Conservation (phyloP, 23 red algal genomes). For the Gracilaria domingensis region DNA sequence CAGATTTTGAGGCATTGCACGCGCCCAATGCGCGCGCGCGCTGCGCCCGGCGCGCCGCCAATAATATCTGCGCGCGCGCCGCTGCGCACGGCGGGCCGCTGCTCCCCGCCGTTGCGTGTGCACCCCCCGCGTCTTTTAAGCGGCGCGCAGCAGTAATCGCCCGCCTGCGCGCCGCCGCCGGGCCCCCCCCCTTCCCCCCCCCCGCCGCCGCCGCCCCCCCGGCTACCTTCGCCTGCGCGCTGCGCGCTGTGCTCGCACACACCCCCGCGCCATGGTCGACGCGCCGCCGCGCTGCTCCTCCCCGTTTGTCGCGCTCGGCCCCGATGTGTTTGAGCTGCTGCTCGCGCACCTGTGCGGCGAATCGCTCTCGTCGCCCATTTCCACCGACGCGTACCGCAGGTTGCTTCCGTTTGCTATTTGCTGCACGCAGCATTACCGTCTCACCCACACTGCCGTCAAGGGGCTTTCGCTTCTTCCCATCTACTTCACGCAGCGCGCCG, state of each 20-base stretch:
- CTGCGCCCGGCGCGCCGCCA: neutral
- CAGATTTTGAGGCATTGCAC: neutral
- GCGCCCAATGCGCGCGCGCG: neutral
- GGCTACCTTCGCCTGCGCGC: too few species aligned
- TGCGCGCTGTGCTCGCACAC: neutral
- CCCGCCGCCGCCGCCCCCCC: too few species aligned
- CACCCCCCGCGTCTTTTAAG: neutral
- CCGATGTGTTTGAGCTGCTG: slow-evolving; percentile 50
- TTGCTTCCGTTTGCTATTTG: slow-evolving; percentile 62
- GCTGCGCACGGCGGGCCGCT: neutral
- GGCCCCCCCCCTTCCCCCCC: too few species aligned
- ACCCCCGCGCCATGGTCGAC: neutral
- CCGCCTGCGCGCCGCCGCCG: too few species aligned
- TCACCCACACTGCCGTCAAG: neutral
- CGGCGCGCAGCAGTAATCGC: too few species aligned
- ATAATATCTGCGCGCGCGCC: neutral
- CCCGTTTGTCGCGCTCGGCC: slow-evolving; percentile 50
- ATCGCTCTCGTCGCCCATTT: slow-evolving; percentile 16
- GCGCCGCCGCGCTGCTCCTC: neutral
- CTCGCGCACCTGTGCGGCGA: slow-evolving; percentile 36
- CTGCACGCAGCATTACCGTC: slow-evolving; percentile 37
- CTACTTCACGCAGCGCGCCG: slow-evolving; percentile 21
- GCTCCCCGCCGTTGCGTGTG: neutral
- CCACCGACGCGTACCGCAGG: slow-evolving; percentile 43
- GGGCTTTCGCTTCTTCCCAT: slow-evolving; percentile 26